Percentiles rank a stretch among this genome's conserved stretches.
These are phyloP conservation scores for Amphirosellinia nigrospora DNA, from an alignment of 495 filamentous ascomycete species.

Conservation along the genomic window DNA sequence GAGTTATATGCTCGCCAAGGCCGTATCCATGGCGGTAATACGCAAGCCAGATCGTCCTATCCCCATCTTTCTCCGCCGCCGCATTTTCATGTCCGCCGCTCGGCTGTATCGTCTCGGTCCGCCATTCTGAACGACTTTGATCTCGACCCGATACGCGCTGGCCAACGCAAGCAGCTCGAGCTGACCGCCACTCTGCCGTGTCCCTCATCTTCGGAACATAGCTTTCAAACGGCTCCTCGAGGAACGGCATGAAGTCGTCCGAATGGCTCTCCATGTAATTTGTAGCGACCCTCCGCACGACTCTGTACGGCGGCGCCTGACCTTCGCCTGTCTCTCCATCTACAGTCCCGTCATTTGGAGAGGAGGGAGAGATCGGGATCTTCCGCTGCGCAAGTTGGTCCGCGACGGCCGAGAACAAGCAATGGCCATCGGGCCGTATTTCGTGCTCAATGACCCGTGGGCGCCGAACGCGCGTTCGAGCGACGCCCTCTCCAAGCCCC, in stretches of 20 bases:
- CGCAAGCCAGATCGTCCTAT: slow-evolving; percentile 78
- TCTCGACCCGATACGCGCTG: slow-evolving; percentile 78
- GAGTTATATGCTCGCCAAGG: slow-evolving; percentile 98
- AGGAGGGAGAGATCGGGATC: slow-evolving; percentile 39
- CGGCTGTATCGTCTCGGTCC: slow-evolving; percentile 74
- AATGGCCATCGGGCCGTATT: slow-evolving; percentile 91
- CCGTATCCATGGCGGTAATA: slow-evolving; percentile 95
- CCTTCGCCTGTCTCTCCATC: background rate
- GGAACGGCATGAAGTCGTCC: slow-evolving; percentile 67
- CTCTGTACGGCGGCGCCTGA: slow-evolving; percentile 52
- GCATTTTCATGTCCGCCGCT: slow-evolving; percentile 38
- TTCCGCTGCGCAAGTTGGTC: slow-evolving; percentile 68
- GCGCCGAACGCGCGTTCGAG: slow-evolving; percentile 68
- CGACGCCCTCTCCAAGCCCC: slow-evolving; percentile 69
- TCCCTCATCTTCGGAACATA: slow-evolving; percentile 81
- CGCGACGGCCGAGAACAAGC: slow-evolving; percentile 91
- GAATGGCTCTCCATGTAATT: slow-evolving; percentile 58
- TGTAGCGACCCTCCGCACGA: slow-evolving; percentile 62
- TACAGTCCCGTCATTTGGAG: background rate
- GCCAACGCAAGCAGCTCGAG: slow-evolving; percentile 86
- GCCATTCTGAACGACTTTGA: slow-evolving; percentile 84
- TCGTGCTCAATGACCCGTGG: slow-evolving; percentile 72
- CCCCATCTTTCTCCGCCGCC: slow-evolving; percentile 32
- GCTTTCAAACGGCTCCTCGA: slow-evolving; percentile 78
- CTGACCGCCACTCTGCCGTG: slow-evolving; percentile 95